Base-by-base conservation (phyloP, 2,329 filamentous ascomycete genomes). In the Blastomyces silverae region DNA sequence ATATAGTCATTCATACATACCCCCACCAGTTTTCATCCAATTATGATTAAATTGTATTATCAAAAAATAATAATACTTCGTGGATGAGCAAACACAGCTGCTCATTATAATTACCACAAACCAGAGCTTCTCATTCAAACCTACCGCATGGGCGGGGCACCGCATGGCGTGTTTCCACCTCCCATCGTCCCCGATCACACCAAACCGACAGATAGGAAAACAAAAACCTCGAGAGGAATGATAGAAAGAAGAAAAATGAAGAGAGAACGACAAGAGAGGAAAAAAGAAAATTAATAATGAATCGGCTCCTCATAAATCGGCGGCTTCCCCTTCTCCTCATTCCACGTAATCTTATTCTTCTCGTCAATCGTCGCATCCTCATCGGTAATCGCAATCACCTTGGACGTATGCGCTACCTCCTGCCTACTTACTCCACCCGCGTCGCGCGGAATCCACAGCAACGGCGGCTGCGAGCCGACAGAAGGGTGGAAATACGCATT, bases 361-460 rank as follows among this genome's bases (percentile, higher is more conserved):
- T 89, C 88, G 70, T 89, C 82, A 61, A 93, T 77, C 61, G 79
- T 83, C 56, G 89, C 89, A 22, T 87, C 89, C 69, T 91, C 89
- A 69, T 96, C 91, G 0, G 89, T 92, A 68, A 95, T 93, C 0
- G 87, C 85, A 39, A 91, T 89, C 42, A 90, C 83, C 71, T 84
- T 85, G 69, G 81, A 81, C 0, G 89, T 89, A 70, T 94, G 89
- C 15, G 81, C 81, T 63, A 94, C 82, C 76, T 96, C 92, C 73
- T 95, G 89, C 70, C 82, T 82, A 63, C 87, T 91, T 53, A 96
- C 84, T 11, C 91, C 89, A 31, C 87, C 84, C 1, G 83, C 78
- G 71, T 96, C 92, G 65, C 85, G 82, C 0, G 92, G 91, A 64
- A 96, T 89, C 92, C 92, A 96, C n/a, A 96, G 80, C 39, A 91